Percentiles rank a stretch among this genome's conserved stretches.
These are phyloP conservation scores for Aegilops tauschii DNA, from an alignment of 176 grass and related monocot genomes.

Conservation along the genomic window DNA sequence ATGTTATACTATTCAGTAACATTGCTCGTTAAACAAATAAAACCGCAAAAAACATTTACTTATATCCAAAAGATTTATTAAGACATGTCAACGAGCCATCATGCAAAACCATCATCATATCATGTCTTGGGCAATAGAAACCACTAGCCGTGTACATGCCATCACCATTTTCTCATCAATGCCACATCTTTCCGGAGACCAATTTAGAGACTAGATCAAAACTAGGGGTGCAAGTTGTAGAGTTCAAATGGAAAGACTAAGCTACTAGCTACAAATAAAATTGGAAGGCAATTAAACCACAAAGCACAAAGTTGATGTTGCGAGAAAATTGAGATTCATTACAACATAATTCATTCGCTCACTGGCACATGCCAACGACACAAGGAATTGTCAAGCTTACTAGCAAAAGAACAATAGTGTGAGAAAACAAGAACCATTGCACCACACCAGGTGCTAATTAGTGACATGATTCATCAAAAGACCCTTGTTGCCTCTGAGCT, in stretches of 20 bases:
- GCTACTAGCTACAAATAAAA: background rate
- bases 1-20: no score
- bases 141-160: background rate
- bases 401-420: background rate
- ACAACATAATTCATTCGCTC: background rate
- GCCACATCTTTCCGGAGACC: no score
- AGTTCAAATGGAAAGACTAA: background rate
- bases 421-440: background rate
- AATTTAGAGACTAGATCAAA: background rate
- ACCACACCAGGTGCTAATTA: background rate
- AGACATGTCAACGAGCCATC: background rate
- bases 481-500: background rate
- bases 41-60: background rate
- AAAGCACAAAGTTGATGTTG: background rate
- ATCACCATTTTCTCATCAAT: background rate
- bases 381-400: background rate
- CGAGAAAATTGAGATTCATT: background rate
- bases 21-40: no score
- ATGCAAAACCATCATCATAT: background rate
- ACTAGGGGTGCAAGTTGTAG: background rate
- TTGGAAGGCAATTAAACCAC: background rate
- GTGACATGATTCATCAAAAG: background rate
- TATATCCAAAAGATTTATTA: background rate
- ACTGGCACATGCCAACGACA: background rate
- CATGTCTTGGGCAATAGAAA: background rate